phyloP scores from a whole-genome alignment of 805 yeast genomes.

The Candida loeiensis region DNA sequence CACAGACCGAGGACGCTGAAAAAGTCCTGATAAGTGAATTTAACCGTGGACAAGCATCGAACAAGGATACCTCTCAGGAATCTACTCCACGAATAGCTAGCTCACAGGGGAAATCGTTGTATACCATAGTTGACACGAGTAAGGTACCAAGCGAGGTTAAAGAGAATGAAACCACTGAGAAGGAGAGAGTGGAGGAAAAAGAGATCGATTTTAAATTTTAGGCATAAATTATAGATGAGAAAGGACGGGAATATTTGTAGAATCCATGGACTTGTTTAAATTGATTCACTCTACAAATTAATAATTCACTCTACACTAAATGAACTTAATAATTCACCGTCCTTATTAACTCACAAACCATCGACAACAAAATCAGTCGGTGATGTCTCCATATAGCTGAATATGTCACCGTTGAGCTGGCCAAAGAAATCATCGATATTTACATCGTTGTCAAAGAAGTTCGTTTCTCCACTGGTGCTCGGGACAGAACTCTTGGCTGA shows the following conservation, averaged over 20 bases:
- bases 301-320: background rate
- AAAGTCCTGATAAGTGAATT: slow-evolving; percentile 14
- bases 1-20: slow-evolving; percentile 6
- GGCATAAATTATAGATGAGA: no score
- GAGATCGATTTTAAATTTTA: slow-evolving; percentile 1
- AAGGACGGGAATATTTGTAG: no score
- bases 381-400: slow-evolving; percentile 1
- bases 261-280: no score
- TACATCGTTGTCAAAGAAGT: background rate
- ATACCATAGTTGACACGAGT: slow-evolving; percentile 23
- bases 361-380: background rate
- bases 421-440: slow-evolving; percentile 1
- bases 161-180: no score
- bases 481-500: slow-evolving; percentile 15
- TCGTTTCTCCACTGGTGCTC: background rate
- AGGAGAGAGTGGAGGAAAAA: no score
- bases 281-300: no score
- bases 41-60: slow-evolving; percentile 3
- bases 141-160: slow-evolving; percentile 1
- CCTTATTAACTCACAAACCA: no score
- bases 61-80: no score
- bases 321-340: no score
- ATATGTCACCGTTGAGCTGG: background rate
- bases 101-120: slow-evolving; percentile 13
- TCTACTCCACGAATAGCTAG: no score